Evolutionary conservation across 805 yeast genomes (phyloP).

Genomic region (Dipodascus geniculatus): DNA sequence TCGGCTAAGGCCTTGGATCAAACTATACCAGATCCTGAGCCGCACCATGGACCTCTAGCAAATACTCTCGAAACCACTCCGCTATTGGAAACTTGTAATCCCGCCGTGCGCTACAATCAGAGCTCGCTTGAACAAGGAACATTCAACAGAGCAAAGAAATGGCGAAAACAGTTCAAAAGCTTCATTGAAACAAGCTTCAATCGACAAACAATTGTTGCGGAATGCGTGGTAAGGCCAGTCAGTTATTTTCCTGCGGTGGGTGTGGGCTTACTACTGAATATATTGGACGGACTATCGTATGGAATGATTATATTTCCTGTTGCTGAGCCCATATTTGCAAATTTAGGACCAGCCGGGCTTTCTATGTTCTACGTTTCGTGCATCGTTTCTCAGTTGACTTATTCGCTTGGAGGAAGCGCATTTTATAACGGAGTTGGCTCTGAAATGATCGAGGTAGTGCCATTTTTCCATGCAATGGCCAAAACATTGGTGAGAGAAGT

Average conservation of each 20-base stretch:
- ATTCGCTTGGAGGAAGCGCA: conserved; percentile 82
- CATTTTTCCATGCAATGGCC: conserved; percentile 95
- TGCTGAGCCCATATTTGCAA: conserved; percentile 63
- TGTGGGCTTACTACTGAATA: conserved; percentile 72
- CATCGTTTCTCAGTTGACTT: conserved; percentile 75
- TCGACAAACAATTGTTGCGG: neutral
- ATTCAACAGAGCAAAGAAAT: neutral
- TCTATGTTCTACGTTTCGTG: conserved; percentile 92
- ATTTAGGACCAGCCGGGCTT: conserved; percentile 77
- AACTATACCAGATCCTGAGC: too few species aligned
- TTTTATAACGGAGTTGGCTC: conserved; percentile 90
- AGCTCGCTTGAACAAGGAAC: neutral
- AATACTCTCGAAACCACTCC: neutral
- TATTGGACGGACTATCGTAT: conserved; percentile 86
- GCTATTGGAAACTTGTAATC: neutral
- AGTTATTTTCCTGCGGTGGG: conserved; percentile 67
- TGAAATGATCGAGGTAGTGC: conserved; percentile 98
- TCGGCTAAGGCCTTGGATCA: too few species aligned
- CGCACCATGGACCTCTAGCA: neutral
- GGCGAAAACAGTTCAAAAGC: neutral
- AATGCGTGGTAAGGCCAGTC: conserved; percentile 25
- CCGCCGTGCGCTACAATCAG: neutral
- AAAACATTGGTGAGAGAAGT: conserved; percentile 46
- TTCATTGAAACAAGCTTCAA: neutral
- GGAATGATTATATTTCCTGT: conserved; percentile 97